Evolutionary conservation across 768 basidiomycete species (phyloP).

Genomic region (Tylopilus intermedius): DNA sequence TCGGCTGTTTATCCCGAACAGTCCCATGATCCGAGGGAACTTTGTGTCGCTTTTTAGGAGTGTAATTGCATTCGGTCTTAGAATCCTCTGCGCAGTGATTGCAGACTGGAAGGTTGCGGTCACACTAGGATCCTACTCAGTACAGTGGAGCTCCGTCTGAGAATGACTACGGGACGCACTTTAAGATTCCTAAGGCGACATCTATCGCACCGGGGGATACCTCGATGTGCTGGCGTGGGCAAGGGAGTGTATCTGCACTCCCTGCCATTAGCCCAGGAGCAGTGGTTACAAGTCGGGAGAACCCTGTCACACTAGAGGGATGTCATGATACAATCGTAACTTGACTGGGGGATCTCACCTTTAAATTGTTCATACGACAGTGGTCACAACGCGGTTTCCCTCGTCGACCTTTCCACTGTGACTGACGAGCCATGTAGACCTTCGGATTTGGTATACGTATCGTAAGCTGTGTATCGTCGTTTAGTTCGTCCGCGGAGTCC

Average conservation of each 20-base stretch:
- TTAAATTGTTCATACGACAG: conserved; percentile 66
- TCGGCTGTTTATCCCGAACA: conserved; percentile 33
- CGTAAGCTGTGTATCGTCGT: conserved; percentile 51
- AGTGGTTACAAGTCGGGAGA: conserved; percentile 67
- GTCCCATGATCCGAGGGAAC: conserved; percentile 41
- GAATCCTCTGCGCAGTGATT: conserved; percentile 56
- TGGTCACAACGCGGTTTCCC: conserved; percentile 74
- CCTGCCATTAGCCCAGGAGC: conserved; percentile 56
- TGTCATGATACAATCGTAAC: conserved; percentile 10
- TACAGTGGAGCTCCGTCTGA: neutral
- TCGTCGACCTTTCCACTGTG: conserved; percentile 69
- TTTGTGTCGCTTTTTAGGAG: conserved; percentile 65
- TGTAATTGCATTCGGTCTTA: conserved; percentile 62
- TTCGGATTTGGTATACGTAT: conserved; percentile 66
- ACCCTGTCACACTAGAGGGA: conserved; percentile 60
- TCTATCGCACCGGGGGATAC: conserved; percentile 68
- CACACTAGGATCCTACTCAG: conserved; percentile 44
- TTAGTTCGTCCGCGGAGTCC: conserved; percentile 36
- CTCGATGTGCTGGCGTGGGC: conserved; percentile 70
- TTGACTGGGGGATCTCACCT: conserved; percentile 40
- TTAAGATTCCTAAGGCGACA: conserved; percentile 66
- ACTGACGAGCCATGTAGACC: conserved; percentile 63
- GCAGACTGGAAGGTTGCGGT: conserved; percentile 66
- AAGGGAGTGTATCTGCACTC: conserved; percentile 71
- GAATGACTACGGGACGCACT: conserved; percentile 33